Conservation (phyloP, 192 early-diverging fungal genomes). For the Coemansia sp. region DNA sequence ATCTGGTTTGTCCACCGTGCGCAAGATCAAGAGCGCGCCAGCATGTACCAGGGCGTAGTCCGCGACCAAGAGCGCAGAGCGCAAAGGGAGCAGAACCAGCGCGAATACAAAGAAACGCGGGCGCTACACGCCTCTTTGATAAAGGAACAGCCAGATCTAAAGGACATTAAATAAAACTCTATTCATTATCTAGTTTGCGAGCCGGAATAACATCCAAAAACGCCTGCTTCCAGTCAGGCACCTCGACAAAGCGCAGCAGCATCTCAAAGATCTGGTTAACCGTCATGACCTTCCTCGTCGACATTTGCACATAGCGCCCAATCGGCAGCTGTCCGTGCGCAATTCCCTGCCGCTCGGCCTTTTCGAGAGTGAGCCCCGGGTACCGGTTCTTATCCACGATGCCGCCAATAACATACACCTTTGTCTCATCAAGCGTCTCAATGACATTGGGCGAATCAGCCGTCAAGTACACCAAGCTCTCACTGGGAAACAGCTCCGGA, state of each 20-base stretch:
- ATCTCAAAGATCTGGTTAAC: constrained; percentile 97
- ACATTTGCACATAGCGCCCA: constrained; percentile 76
- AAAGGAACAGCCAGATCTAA: constrained; percentile 30
- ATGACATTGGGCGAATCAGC: constrained; percentile 82
- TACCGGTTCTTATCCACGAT: constrained; percentile 94
- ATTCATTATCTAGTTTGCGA: constrained; percentile 2
- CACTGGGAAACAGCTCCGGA: constrained; percentile 52
- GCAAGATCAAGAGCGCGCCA: constrained; percentile 39
- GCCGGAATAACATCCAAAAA: constrained; percentile 87
- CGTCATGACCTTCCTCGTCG: constrained; percentile 80
- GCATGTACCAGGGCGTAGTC: constrained; percentile 51
- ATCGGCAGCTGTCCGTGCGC: constrained; percentile 81
- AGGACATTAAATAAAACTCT: background rate
- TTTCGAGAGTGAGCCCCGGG: constrained; percentile 73
- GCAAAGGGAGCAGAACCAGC: constrained; percentile 44
- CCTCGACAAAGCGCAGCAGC: constrained; percentile 74
- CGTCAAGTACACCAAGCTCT: constrained; percentile 80
- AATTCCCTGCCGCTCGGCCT: constrained; percentile 74
- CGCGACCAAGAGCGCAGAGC: constrained; percentile 46
- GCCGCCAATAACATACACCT: constrained; percentile 89
- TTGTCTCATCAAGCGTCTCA: constrained; percentile 64
- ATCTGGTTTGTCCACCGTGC: constrained; percentile 52
- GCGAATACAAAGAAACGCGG: constrained; percentile 45
- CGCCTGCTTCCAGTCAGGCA: constrained; percentile 78
- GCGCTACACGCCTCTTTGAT: constrained; percentile 45